phyloP scores from a whole-genome alignment of 2,329 filamentous ascomycete species.

The Colletotrichum eleusines region DNA sequence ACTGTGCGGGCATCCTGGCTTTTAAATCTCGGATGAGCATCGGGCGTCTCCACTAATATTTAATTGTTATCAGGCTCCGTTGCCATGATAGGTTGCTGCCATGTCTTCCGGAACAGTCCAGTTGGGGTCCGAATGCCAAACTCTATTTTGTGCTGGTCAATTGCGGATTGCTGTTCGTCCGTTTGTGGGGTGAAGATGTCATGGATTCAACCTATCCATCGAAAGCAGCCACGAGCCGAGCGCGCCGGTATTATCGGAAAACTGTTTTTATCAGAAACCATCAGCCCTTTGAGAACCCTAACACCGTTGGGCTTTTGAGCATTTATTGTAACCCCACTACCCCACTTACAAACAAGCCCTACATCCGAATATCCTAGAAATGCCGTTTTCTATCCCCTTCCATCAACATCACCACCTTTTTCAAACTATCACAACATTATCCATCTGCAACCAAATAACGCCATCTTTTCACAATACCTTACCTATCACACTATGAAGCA shows the following conservation, averaged over 20 bases:
- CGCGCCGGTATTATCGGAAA: neutral
- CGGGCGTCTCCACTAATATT: conserved; percentile 5
- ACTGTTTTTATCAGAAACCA: too few relatives aligned
- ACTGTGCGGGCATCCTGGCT: neutral
- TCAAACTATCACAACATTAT: too few relatives aligned
- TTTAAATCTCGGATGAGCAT: neutral
- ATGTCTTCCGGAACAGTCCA: neutral
- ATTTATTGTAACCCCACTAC: too few relatives aligned
- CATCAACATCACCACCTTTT: too few relatives aligned
- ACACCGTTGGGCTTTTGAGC: too few relatives aligned
- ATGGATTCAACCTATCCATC: conserved; percentile 17
- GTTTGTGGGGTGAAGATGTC: conserved; percentile 23
- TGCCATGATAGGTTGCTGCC: conserved; percentile 8
- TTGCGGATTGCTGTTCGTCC: conserved; percentile 1
- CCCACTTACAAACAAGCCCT: too few relatives aligned
- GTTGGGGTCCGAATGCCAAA: neutral
- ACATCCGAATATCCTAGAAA: too few relatives aligned
- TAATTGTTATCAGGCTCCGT: neutral
- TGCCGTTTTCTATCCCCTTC: too few relatives aligned
- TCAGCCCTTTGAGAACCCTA: too few relatives aligned
- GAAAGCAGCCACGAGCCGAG: conserved; percentile 11
- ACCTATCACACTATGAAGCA: too few relatives aligned
- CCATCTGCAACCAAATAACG: too few relatives aligned
- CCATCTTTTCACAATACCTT: too few relatives aligned
- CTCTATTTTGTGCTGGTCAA: conserved; percentile 25